phyloP scores from a whole-genome alignment of 2,329 filamentous ascomycete genomes.

The Tolypocladium amazonense region DNA sequence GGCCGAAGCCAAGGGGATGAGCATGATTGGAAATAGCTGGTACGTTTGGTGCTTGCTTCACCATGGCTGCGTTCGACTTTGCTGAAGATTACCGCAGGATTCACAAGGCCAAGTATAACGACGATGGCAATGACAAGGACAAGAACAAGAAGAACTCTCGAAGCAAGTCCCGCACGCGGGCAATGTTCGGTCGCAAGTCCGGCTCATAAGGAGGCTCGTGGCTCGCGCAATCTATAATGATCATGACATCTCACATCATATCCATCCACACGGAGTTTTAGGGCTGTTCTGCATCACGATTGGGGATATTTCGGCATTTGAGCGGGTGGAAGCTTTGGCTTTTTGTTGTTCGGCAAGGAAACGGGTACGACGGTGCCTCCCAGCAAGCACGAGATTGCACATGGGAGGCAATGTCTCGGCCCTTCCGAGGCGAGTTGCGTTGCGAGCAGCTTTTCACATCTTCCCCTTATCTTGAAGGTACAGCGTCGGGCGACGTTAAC shows the following conservation, averaged over 20 bases:
- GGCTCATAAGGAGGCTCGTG: conserved; percentile 2
- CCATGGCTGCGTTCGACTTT: too few relatives aligned
- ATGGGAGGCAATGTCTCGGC: not conserved
- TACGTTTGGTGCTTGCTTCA: conserved; percentile 34
- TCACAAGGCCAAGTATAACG: conserved; percentile 88
- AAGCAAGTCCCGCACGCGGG: conserved; percentile 66
- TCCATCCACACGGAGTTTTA: conserved; percentile 22
- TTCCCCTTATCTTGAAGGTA: not conserved
- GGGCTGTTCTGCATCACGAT: conserved; percentile 9
- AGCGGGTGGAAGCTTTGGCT: conserved; percentile 7
- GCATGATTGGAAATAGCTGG: conserved; percentile 98
- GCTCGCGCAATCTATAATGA: conserved; percentile 10
- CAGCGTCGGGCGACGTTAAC: conserved; percentile 1
- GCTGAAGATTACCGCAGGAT: conserved; percentile 52
- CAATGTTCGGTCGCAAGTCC: conserved; percentile 52
- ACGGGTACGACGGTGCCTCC: not conserved
- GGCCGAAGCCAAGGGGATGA: conserved; percentile 89
- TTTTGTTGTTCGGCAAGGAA: conserved; percentile 1
- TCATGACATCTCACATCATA: conserved; percentile 19
- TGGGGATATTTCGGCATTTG: conserved; percentile 6
- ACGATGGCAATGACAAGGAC: conserved; percentile 39
- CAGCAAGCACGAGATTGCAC: not conserved
- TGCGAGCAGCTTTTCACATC: not conserved
- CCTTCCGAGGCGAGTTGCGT: not conserved
- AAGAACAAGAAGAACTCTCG: conserved; percentile 52